A percentile compares a stretch with the other conserved stretches of the same genome.
Evolutionary conservation across 2,329 filamentous ascomycete genomes (phyloP).

Genomic region (Thermochaetoides dissita): DNA sequence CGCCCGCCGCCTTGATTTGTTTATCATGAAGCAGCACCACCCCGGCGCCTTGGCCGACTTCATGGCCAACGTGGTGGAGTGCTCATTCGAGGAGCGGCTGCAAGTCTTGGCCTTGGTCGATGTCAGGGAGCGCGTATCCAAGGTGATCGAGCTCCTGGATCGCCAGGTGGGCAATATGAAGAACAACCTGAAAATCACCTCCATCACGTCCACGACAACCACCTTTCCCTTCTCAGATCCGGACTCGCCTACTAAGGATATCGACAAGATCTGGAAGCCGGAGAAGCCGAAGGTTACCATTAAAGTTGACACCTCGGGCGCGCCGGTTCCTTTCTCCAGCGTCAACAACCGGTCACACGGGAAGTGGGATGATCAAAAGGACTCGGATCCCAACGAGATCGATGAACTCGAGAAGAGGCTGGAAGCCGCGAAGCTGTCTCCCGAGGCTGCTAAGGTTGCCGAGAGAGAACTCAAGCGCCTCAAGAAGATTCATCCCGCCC

Average conservation of each 20-base stretch:
- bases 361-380: slow-evolving; percentile 40
- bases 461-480: slow-evolving; percentile 77
- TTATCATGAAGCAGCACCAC: slow-evolving; percentile 71
- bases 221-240: slow-evolving; percentile 36
- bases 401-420: slow-evolving; percentile 85
- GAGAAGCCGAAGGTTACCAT: slow-evolving; percentile 18
- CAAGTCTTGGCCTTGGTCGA: slow-evolving; percentile 70
- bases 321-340: slow-evolving; percentile 16
- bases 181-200: slow-evolving; percentile 72
- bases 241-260: slow-evolving; percentile 3
- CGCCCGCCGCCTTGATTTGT: slow-evolving; percentile 71
- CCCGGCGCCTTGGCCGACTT: slow-evolving; percentile 85
- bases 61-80: slow-evolving; percentile 85
- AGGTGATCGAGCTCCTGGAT: slow-evolving; percentile 71
- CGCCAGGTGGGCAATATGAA: slow-evolving; percentile 74
- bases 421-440: slow-evolving; percentile 63
- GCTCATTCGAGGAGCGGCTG: slow-evolving; percentile 80
- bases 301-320: slow-evolving; percentile 13
- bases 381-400: slow-evolving; percentile 77
- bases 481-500: slow-evolving; percentile 89
- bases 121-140: slow-evolving; percentile 62
- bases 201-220: slow-evolving; percentile 49
- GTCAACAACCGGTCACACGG: slow-evolving; percentile 21
- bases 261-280: slow-evolving; percentile 12
- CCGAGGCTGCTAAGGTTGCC: slow-evolving; percentile 80